Conservation (phyloP, 176 grass and related monocot species). For the Pontederia paniculata region DNA sequence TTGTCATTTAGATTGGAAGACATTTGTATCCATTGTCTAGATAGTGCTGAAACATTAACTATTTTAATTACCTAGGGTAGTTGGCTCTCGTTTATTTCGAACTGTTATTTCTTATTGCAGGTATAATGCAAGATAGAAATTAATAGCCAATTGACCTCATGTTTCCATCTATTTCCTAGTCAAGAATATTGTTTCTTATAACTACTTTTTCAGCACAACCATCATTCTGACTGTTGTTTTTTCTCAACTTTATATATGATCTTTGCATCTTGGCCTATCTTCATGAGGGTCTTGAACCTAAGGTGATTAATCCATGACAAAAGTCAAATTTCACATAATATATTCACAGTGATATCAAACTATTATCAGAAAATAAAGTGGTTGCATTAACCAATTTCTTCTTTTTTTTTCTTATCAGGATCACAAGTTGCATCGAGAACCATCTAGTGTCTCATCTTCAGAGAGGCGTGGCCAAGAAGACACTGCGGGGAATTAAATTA, state of each 20-base stretch:
- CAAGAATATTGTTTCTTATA: too few relatives aligned
- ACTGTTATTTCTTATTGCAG: too few relatives aligned
- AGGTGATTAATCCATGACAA: conserved; percentile 30
- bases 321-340: not conserved
- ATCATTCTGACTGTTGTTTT: not conserved
- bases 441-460: conserved; percentile 22
- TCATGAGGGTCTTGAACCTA: conserved; percentile 92
- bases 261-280: conserved; percentile 80
- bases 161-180: too few relatives aligned
- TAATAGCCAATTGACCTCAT: too few relatives aligned
- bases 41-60: too few relatives aligned
- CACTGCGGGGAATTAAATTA: too few relatives aligned
- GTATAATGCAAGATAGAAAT: too few relatives aligned
- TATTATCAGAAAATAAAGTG: not conserved
- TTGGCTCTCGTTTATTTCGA: too few relatives aligned
- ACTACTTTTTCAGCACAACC: too few relatives aligned
- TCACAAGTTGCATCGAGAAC: conserved; percentile 36
- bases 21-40: too few relatives aligned
- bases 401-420: conserved; percentile 41
- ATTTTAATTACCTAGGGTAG: too few relatives aligned
- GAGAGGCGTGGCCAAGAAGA: conserved; percentile 37
- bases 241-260: not conserved
- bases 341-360: not conserved
- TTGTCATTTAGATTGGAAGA: too few relatives aligned
- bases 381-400: not conserved